A percentile compares a stretch with the other conserved stretches of the same genome.
These are phyloP conservation scores for Malus hybrid DNA, from an alignment of 331 rosid species.

Conservation along the genomic window DNA sequence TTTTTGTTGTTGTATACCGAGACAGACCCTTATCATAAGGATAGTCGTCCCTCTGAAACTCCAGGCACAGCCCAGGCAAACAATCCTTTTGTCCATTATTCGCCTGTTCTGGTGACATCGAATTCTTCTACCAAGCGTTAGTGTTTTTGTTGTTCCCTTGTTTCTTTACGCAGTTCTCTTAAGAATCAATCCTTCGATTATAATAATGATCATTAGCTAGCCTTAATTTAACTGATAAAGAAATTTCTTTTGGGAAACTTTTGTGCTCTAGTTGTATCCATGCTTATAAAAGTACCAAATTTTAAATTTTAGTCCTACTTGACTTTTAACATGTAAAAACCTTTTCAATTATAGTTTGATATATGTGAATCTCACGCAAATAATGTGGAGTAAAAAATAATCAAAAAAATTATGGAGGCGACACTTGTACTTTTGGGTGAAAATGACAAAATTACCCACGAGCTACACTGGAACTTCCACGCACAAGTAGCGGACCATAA, in stretches of 20 bases:
- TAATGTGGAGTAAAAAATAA: no score
- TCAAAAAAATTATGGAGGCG: no score
- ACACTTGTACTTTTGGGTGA: no score
- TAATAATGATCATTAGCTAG: neutral
- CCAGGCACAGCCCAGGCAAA: neutral
- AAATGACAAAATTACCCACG: no score
- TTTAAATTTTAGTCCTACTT: no score
- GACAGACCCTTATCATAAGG: neutral
- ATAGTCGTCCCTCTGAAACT: neutral
- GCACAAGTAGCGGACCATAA: no score
- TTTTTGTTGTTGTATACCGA: no score
- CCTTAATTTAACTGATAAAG: neutral
- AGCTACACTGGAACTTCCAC: no score
- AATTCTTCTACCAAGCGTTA: constrained; percentile 33
- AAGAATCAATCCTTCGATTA: no score
- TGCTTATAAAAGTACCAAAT: neutral
- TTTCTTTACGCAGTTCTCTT: no score
- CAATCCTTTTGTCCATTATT: constrained; percentile 29
- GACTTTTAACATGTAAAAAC: neutral
- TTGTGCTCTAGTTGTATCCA: neutral
- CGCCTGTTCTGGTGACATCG: neutral
- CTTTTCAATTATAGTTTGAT: neutral
- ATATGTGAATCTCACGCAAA: neutral
- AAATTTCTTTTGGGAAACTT: neutral
- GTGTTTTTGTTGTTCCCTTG: constrained; percentile 5